Conservation (phyloP, 129 eudicot species). For the Scalesia atractyloides region DNA sequence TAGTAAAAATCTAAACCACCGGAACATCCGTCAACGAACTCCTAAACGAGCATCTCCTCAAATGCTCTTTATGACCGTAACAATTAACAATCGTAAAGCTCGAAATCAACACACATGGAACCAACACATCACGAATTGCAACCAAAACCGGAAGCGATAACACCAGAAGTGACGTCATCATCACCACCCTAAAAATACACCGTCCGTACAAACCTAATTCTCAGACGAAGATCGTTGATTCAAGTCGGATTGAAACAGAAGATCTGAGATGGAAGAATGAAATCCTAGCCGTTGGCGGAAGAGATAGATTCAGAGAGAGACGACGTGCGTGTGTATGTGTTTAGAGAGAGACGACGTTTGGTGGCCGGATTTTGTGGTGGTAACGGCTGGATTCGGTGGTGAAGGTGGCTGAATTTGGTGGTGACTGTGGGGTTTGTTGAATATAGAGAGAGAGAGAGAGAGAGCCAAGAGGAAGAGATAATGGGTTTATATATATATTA, state of each 20-base stretch:
- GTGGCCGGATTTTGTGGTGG: too few relatives aligned
- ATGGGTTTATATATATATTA: too few relatives aligned
- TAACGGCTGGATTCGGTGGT: too few relatives aligned
- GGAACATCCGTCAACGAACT: slow-evolving; percentile 86
- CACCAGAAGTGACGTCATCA: slow-evolving; percentile 75
- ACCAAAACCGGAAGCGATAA: slow-evolving; percentile 69
- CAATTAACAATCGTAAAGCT: slow-evolving; percentile 84
- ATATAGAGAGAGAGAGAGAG: too few relatives aligned
- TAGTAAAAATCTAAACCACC: slow-evolving; percentile 52
- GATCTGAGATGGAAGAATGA: slow-evolving; percentile 38
- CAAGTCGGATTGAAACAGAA: slow-evolving; percentile 30
- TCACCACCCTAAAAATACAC: slow-evolving; percentile 76
- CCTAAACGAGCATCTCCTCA: slow-evolving; percentile 70
- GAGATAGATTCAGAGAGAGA: too few relatives aligned
- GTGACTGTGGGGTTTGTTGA: too few relatives aligned
- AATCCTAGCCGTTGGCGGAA: slow-evolving; percentile 53
- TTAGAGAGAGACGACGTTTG: too few relatives aligned
- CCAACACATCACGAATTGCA: slow-evolving; percentile 67
- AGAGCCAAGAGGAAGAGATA: too few relatives aligned
- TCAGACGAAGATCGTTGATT: slow-evolving; percentile 20
- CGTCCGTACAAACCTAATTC: slow-evolving; percentile 44
- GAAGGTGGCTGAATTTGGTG: too few relatives aligned
- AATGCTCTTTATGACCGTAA: slow-evolving; percentile 57
- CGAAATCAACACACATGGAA: slow-evolving; percentile 67
- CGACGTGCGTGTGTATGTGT: too few relatives aligned